Conservation (phyloP, 2,329 filamentous ascomycete species). For the Chaetomium sp. region DNA sequence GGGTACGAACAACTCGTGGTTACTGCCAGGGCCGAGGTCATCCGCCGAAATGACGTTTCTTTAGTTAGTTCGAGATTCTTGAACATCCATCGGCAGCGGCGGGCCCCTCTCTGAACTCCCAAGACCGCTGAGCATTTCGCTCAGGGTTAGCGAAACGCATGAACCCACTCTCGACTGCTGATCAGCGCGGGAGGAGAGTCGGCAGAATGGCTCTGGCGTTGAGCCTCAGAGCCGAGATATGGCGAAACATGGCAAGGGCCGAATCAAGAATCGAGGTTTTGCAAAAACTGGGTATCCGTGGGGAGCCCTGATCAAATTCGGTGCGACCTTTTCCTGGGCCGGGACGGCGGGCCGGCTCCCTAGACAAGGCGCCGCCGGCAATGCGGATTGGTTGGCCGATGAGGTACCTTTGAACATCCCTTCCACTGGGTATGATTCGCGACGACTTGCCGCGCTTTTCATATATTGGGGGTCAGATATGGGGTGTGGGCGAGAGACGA, state of each 20-base stretch:
- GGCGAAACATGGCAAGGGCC: constrained; percentile 16
- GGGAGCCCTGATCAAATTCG: constrained; percentile 21
- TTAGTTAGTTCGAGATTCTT: not conserved
- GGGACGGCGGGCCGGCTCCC: constrained; percentile 34
- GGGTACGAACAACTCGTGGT: not conserved
- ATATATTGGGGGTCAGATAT: constrained; percentile 3
- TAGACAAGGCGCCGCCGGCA: constrained; percentile 19
- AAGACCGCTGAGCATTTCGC: not conserved
- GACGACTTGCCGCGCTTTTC: constrained; percentile 19
- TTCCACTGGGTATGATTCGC: constrained; percentile 21
- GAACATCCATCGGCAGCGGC: not conserved
- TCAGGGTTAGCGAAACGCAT: not conserved
- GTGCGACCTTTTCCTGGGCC: constrained; percentile 26
- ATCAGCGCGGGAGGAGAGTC: constrained; percentile 27
- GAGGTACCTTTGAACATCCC: not conserved
- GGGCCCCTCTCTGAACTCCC: not conserved
- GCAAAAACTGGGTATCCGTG: constrained; percentile 23
- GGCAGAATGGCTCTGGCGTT: constrained; percentile 23
- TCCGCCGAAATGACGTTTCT: not conserved
- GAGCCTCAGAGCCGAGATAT: constrained; percentile 21
- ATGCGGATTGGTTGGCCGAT: constrained; percentile 23
- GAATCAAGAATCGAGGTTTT: constrained; percentile 30
- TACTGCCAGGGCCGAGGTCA: not conserved
- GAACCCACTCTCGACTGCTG: constrained; percentile 21
- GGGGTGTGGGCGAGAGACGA: not conserved